Evolutionary conservation across 176 grass and related monocot species (phyloP), one percentile per base, ranked within the genome.

Genomic region (Rhipidocladum racemiflorum): DNA sequence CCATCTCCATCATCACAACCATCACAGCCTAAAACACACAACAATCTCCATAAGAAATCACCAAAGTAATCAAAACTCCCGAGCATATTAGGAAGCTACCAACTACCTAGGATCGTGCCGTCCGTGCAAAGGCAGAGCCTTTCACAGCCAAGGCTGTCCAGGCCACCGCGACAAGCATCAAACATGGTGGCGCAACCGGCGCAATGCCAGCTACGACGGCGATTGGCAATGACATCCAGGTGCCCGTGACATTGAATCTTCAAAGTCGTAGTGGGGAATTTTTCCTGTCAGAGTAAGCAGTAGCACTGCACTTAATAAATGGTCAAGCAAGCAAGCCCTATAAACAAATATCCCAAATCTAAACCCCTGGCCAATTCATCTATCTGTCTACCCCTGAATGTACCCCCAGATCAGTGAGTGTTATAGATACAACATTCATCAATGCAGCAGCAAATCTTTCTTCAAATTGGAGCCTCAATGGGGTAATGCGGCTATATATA

Each of bases 191-290:
- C 62, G 35, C 82, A 90, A 66, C 79, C 92, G 67, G 78, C 86
- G 86, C 85, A 83, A 90, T 91, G 91, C 92, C 92, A 63, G 65
- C 91, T 95, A 98, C 82, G 28, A 75, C 85, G 79, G 81, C 90
- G 88, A 90, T 73, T 32, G 87, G 87, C 85, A 77, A 53, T 75
- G 87, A 86, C 95, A 98, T 98, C 87, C 90, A 89, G 90, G 79
- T 82, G 83, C 70, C 75, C 83, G 89, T 84, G 84, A 95, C 95
- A 98, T 98, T 76, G 92, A 95, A 92, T 79, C 93, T 75, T 82
- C 86, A 49, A 42, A 60, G 80, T 30, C 7, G 39, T 23, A 40
- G 55, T 61, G 68, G 42, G 65, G 55, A 29, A 1, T 46, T 82
- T 0, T 11, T 57, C 10, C 9, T 5, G 32, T 65, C 57, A 59